Base-by-base conservation (phyloP, 2,329 filamentous ascomycete genomes). In the Pezizomycotina sp. region DNA sequence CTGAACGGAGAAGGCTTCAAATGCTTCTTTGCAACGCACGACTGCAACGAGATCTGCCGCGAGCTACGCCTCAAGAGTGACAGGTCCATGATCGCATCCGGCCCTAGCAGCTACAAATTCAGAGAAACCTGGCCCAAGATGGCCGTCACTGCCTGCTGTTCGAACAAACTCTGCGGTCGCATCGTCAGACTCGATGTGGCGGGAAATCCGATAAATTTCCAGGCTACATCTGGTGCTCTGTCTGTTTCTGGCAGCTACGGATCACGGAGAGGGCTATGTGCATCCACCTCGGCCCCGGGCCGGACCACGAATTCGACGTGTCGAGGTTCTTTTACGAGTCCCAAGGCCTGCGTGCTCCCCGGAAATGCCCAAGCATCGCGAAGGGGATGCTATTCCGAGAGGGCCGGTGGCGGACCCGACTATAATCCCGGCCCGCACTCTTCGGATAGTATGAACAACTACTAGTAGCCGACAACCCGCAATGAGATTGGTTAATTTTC, bases 81-180 rank as follows among this genome's bases (percentile, higher is more conserved):
- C 16, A 27, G 30, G 0, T 28, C 27, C 1, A 53, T 50, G 46
- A 39, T 56, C 20, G 21, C 31, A 2, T 26, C 44, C 1, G 47
- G 45, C 12, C 19, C 32, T 0, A 50, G 47, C 15, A 27, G 42
- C 19, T n/a, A n/a, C n/a, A n/a, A n/a, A 40, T 60, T 58, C 38
- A 48, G 55, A 4, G 45, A 54, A 29, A 30, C 27, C 16, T 59
- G 57, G 58, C 55, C 55, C 2, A 43, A 29, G 24, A 47, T 53
- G 15, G 50, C 48, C 23, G 46, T 46, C 14, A 51, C 48, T 0
- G 52, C 56, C 0, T 60, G 53, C 38, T 61, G 58, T 32, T 55
- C 57, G 4, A 61, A 60, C 47, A 60, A 59, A 36, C 50, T 60
- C 13, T 61, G 58, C 39, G 45, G 55, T 7, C 48, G 46, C 30